Evolutionary conservation across 352 stramenopile species (phyloP), one percentile per base, ranked within the genome.

Genomic region (Aphanomyces invadans): DNA sequence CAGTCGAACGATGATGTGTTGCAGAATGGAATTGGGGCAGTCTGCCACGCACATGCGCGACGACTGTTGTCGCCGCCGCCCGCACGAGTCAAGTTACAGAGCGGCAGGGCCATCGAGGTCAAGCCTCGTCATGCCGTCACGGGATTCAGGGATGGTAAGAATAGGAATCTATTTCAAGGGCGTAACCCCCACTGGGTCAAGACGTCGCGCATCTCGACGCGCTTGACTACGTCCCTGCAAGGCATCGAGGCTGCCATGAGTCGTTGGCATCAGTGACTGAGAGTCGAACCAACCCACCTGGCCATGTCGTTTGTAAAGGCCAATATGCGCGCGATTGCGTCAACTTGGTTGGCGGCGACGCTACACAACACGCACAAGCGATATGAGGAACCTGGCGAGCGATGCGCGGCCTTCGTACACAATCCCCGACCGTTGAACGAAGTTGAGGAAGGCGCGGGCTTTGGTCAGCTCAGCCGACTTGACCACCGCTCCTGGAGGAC

Each of bases 1-100:
- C 60, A 67, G 49, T 67, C 32, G 29, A 67, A 0, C 11, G 49
- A 32, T 21, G 49, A 39, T 21, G 49, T 33, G 49, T 57, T 57
- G 49, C 7, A 39, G 36, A 15, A 15, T 42, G 36, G 7, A 15
- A 42, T 42, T 15, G 36, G 15, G 15, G 49, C 49, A n/a, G n/a
- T n/a, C 12, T 32, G 10, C 12, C 12, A 21, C 12, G n/a, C 21
- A 57, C 17, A 17, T 1, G 19, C 21, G 19, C 10, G 19, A 19
- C 21, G 49, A 26, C 49, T 57, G 49, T 21, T 26, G 29, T 57
- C 49, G 25, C n/a, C n/a, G n/a, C n/a, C n/a, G n/a, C n/a, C n/a
- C n/a, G n/a, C n/a, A n/a, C n/a, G n/a, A n/a, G 17, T 57, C 49
- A 57, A 17, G 25, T 57, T 57, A 32, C 49, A 57, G 36, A 42